Evolutionary conservation across 495 filamentous ascomycete species (phyloP).

Genomic region (Trypethelium eluteriae): DNA sequence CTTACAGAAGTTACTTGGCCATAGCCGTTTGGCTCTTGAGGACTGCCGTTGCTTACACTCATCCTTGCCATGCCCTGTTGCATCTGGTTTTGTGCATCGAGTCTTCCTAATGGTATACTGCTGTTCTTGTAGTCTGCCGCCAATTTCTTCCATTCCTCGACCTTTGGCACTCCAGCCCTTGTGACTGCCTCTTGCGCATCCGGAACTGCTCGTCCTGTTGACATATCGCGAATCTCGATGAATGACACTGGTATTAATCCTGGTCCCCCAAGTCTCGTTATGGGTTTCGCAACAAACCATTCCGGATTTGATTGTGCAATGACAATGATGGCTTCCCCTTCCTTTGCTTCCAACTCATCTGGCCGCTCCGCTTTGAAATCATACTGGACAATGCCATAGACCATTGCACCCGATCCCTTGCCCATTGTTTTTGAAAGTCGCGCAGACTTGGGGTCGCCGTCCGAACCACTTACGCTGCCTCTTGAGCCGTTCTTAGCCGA

Average conservation of each 20-base stretch:
- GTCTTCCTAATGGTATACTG: conserved; percentile 89
- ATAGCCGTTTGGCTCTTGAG: conserved; percentile 43
- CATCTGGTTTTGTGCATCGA: conserved; percentile 54
- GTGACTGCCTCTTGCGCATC: conserved; percentile 82
- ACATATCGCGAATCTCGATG: conserved; percentile 93
- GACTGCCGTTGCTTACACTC: conserved; percentile 53
- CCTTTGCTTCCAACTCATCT: conserved; percentile 90
- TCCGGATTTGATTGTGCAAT: conserved; percentile 99
- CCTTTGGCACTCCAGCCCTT: conserved; percentile 86
- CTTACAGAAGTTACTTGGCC: conserved; percentile 34
- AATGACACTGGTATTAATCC: conserved; percentile 95
- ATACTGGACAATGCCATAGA: conserved; percentile 94
- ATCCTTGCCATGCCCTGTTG: conserved; percentile 71
- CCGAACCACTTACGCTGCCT: conserved; percentile 26
- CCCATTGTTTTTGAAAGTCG: conserved; percentile 49
- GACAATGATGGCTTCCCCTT: conserved; percentile 92
- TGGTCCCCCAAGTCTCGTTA: conserved; percentile 85
- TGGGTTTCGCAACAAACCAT: conserved; percentile 99
- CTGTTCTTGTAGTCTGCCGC: conserved; percentile 98
- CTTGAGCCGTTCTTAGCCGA: conserved; percentile 31
- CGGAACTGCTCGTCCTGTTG: conserved; percentile 67
- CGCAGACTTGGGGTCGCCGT: conserved; percentile 33
- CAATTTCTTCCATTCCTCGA: conserved; percentile 99
- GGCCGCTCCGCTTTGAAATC: conserved; percentile 93
- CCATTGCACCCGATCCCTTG: conserved; percentile 70